Evolutionary conservation across 257 asterid genomes (phyloP).

Genomic region (Primulina huaijiensis): DNA sequence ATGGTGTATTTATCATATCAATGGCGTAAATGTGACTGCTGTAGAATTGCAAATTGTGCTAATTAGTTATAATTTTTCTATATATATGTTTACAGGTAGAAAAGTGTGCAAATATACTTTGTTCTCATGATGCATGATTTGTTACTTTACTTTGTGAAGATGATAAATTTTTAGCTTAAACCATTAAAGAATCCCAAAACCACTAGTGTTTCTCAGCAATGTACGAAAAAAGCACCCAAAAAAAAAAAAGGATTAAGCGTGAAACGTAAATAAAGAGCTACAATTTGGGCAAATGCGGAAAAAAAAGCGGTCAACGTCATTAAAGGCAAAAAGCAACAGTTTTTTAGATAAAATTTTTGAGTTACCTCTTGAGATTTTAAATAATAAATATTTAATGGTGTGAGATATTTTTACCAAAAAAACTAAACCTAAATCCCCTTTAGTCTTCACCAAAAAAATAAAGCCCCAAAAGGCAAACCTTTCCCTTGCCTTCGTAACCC

Average conservation of each 20-base stretch:
- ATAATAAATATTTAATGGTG: too few species aligned
- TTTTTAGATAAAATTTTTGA: too few species aligned
- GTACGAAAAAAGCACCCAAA: too few species aligned
- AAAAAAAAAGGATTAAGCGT: background rate
- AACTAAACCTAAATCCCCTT: too few species aligned
- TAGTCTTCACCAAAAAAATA: background rate
- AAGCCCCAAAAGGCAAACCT: background rate
- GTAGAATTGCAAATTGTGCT: background rate
- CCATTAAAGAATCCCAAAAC: background rate
- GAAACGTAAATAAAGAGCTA: too few species aligned
- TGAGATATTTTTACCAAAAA: background rate
- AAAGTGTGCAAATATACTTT: too few species aligned
- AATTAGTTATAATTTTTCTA: too few species aligned
- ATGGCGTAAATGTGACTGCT: background rate
- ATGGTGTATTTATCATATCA: too few species aligned
- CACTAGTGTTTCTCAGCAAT: background rate
- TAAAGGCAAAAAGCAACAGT: too few species aligned
- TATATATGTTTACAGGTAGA: background rate
- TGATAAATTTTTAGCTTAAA: background rate
- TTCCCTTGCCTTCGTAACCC: background rate
- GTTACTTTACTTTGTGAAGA: background rate
- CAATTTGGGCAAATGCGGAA: background rate
- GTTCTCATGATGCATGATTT: background rate
- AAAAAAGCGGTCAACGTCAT: background rate
- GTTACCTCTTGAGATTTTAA: background rate